A percentile compares a stretch with the other conserved stretches of the same genome.
Evolutionary conservation across 169 alveolate genomes (phyloP).

Genomic region (Eimeria falciformis): DNA sequence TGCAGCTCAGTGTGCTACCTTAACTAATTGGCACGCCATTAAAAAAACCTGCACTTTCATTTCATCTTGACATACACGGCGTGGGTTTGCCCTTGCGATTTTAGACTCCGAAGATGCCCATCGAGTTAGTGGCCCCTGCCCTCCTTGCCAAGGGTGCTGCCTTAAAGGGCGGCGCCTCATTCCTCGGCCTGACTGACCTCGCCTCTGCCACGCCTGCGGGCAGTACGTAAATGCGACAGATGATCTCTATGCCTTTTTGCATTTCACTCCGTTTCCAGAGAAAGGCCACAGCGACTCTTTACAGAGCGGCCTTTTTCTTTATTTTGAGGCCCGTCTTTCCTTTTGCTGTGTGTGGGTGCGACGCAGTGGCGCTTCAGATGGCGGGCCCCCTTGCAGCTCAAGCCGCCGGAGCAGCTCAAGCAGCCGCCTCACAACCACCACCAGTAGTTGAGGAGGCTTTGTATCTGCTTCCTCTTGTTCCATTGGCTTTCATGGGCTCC

Average conservation of each 20-base stretch:
- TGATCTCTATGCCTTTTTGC: no score
- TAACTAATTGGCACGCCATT: no score
- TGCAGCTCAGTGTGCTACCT: no score
- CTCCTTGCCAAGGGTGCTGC: slow-evolving; percentile 60
- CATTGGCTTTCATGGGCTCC: neutral
- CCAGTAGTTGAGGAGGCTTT: neutral
- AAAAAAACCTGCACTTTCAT: no score
- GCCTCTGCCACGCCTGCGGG: neutral
- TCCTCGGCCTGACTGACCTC: neutral
- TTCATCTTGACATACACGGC: no score
- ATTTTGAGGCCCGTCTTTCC: neutral
- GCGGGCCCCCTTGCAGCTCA: neutral
- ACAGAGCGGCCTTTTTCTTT: neutral
- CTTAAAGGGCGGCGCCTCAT: neutral
- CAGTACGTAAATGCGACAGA: no score
- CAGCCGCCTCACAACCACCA: neutral
- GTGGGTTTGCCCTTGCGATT: neutral
- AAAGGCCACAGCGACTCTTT: neutral
- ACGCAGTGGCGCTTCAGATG: no score
- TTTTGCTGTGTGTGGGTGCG: no score
- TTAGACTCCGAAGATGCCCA: neutral
- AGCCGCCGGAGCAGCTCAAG: neutral
- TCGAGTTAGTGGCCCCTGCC: slow-evolving; percentile 11
- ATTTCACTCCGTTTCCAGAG: no score
- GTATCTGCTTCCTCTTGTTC: neutral